These are phyloP conservation scores for Pichia insulana DNA, from an alignment of 805 yeast species.

Conservation along the genomic window DNA sequence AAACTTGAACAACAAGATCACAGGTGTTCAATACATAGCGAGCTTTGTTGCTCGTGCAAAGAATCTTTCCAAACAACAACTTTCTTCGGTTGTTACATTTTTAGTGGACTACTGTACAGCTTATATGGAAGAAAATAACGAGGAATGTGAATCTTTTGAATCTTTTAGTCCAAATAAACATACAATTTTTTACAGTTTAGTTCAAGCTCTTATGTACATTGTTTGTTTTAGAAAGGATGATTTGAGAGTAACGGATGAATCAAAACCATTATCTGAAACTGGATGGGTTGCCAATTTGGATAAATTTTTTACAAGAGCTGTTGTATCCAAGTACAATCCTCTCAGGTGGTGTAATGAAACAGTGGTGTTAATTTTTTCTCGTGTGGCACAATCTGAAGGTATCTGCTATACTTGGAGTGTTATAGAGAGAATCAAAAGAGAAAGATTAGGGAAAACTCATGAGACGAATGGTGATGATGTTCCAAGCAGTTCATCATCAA, in stretches of 20 bases:
- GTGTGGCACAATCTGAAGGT: constrained; percentile 80
- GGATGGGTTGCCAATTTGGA: constrained; percentile 78
- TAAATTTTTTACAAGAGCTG: constrained; percentile 76
- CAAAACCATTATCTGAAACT: constrained; percentile 10
- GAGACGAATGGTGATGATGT: background rate
- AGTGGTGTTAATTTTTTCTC: constrained; percentile 88
- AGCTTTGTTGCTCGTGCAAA: constrained; percentile 86
- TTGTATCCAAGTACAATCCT: constrained; percentile 87
- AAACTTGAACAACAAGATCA: constrained; percentile 40
- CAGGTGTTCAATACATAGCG: constrained; percentile 86
- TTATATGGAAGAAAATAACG: constrained; percentile 76
- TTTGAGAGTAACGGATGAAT: constrained; percentile 28
- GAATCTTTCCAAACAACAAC: constrained; percentile 58
- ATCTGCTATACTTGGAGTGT: constrained; percentile 90
- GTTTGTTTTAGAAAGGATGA: constrained; percentile 78
- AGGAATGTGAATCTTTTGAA: constrained; percentile 52
- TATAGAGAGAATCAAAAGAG: constrained; percentile 81
- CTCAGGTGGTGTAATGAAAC: constrained; percentile 88
- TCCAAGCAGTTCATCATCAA: background rate
- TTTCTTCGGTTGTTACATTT: constrained; percentile 74
- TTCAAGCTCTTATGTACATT: constrained; percentile 83
- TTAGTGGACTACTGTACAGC: constrained; percentile 76
- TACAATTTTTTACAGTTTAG: constrained; percentile 67
- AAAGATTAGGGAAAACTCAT: constrained; percentile 32
- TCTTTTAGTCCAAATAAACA: constrained; percentile 9